Evolutionary conservation across 1,139 yeast species (phyloP), one percentile per base, ranked within the genome.

Genomic region (Yamadazyma diddensiae): DNA sequence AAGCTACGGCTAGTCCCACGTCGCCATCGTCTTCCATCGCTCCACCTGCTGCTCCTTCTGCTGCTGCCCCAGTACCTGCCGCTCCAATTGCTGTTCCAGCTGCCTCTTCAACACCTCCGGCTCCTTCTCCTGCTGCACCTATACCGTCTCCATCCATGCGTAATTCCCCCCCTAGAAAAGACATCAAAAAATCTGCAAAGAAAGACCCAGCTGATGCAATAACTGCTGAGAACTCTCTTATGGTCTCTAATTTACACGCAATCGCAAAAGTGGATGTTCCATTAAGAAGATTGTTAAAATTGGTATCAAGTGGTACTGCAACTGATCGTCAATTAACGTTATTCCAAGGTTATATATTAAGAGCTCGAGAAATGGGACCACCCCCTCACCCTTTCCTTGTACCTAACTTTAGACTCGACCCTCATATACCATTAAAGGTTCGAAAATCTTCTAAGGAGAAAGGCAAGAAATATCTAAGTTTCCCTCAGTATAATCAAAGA

Each of bases 221-320:
- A 34, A 68, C 80, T 5, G 72, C 74, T 1, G 86, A 80, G 33
- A 82, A 83, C 51, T 80, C 82, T 31, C 76, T 82, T 34, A 86
- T 88, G 83, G 86, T 90, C 43, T 76, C 81, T 6, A 85, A 88
- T 49, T 69, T 90, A 45, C 88, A 88, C 46, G 70, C 82, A 2
- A 79, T 90, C 55, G 97, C 97, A 0, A 71, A 84, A 28, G 68
- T 72, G 4, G 94, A 88, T 47, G 69, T 76, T 1, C 70, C 79
- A 6, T 58, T 90, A 32, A 82, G 79, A 45, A 61, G 72, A 2
- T 60, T 90, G 34, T 87, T 90, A 96, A 78, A 80, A 41, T 72
- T 70, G 5, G 95, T 90, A 2, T 96, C 97, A 0, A 73, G 80
- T 39, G 95, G 95, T 2, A 69, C 66, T 19, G 95, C 96, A 0